A percentile compares a stretch with the other conserved stretches of the same genome.
Conservation (phyloP, 2,329 filamentous ascomycete species). For the Magnaporthiopsis rhizophila region DNA sequence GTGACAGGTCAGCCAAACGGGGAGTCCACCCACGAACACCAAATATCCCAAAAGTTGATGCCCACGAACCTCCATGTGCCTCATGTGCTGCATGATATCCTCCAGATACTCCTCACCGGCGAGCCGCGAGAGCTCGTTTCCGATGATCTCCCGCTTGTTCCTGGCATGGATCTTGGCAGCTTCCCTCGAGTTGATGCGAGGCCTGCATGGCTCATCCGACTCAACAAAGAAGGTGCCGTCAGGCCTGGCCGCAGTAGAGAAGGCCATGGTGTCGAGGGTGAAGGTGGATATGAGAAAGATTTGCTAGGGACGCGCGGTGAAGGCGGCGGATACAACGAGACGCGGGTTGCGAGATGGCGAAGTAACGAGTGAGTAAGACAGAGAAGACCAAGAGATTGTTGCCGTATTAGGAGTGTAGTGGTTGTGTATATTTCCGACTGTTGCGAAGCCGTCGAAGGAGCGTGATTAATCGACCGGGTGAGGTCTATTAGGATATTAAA, state of each 20-base stretch:
- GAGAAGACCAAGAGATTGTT: conserved; percentile 14
- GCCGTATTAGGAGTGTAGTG: conserved; percentile 6
- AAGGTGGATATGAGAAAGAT: conserved; percentile 10
- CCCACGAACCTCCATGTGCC: conserved; percentile 73
- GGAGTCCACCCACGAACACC: background rate
- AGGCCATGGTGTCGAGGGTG: conserved; percentile 21
- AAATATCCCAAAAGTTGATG: background rate
- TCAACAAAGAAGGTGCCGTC: conserved; percentile 48
- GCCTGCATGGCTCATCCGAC: conserved; percentile 39
- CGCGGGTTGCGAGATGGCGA: background rate
- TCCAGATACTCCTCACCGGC: conserved; percentile 88
- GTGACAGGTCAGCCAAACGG: background rate
- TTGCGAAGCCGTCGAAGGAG: conserved; percentile 24
- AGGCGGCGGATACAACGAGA: conserved; percentile 4
- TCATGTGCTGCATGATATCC: conserved; percentile 90
- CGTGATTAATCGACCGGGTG: conserved; percentile 5
- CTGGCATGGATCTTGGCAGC: conserved; percentile 70
- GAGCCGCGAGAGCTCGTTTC: conserved; percentile 76
- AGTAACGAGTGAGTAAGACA: conserved; percentile 10
- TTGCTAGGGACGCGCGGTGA: background rate
- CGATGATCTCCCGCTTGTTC: conserved; percentile 80
- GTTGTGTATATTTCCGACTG: conserved; percentile 22
- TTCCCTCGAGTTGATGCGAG: conserved; percentile 63
- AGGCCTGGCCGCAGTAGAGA: conserved; percentile 23
- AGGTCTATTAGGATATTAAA: conserved; percentile 48